Conservation (phyloP, 495 filamentous ascomycete species). For the Hyaloscypha bicolor region DNA sequence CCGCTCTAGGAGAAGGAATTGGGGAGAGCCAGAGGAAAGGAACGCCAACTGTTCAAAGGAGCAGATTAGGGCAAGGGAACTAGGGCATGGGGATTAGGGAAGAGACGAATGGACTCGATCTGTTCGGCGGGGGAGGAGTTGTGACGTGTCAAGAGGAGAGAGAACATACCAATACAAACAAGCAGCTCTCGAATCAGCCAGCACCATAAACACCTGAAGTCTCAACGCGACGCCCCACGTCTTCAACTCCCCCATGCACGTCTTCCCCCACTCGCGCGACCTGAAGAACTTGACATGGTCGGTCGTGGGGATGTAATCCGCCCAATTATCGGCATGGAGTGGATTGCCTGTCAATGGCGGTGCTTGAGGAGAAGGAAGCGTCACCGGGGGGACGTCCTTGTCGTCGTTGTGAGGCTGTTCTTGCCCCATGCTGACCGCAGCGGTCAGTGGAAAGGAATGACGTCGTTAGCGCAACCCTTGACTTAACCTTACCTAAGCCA, state of each 20-base stretch:
- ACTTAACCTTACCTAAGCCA: background rate
- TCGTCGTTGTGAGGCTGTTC: background rate
- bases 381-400: background rate
- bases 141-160: background rate
- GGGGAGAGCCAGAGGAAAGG: background rate
- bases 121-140: too few relatives aligned
- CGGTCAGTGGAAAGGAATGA: background rate
- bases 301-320: conserved; percentile 13
- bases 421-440: too few relatives aligned
- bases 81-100: too few relatives aligned
- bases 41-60: too few relatives aligned
- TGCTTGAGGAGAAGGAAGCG: background rate
- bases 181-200: conserved; percentile 20
- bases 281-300: conserved; percentile 22
- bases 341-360: background rate
- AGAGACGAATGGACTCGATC: too few relatives aligned
- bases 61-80: too few relatives aligned
- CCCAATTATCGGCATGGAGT: conserved; percentile 16
- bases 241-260: conserved; percentile 12
- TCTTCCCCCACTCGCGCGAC: conserved; percentile 17
- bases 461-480: background rate
- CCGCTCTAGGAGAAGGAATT: background rate
- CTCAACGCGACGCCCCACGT: conserved; percentile 12
- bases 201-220: conserved; percentile 8
- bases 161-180: conserved; percentile 15